A percentile compares a stretch with the other conserved stretches of the same genome.
Conservation (phyloP, 495 filamentous ascomycete genomes). For the Aspergillus ostianus region DNA sequence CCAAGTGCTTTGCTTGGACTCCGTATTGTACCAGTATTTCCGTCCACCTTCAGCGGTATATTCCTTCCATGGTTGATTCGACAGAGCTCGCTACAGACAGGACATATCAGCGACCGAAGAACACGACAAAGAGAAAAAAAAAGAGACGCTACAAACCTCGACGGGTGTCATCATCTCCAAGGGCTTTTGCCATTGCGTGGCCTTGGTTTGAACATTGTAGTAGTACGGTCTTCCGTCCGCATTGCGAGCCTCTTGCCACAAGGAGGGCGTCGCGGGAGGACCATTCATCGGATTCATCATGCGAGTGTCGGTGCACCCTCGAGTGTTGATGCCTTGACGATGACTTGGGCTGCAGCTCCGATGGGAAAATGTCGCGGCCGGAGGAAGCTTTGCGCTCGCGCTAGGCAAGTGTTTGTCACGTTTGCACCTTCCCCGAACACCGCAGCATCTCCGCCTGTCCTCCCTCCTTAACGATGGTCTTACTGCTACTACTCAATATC, state of each 20-base stretch:
- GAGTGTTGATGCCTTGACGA: neutral
- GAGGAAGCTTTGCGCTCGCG: constrained; percentile 7
- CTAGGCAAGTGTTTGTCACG: constrained; percentile 29
- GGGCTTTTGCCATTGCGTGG: constrained; percentile 92
- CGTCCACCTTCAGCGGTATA: constrained; percentile 81
- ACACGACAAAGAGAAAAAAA: neutral
- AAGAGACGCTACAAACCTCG: constrained; percentile 59
- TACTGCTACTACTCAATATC: neutral
- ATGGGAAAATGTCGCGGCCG: constrained; percentile 2
- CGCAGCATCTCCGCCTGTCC: constrained; percentile 10
- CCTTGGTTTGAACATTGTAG: constrained; percentile 82
- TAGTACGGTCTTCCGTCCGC: constrained; percentile 89
- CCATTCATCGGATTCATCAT: constrained; percentile 65
- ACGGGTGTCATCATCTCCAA: constrained; percentile 81
- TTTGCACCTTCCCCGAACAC: constrained; percentile 26
- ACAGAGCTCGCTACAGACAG: constrained; percentile 64
- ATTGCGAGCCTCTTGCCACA: constrained; percentile 84
- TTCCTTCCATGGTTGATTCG: constrained; percentile 89
- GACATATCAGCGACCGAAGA: neutral
- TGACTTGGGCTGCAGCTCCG: neutral
- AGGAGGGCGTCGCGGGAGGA: constrained; percentile 49
- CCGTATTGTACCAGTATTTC: constrained; percentile 92
- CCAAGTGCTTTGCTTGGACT: constrained; percentile 92
- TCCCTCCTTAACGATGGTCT: neutral
- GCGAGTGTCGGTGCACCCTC: constrained; percentile 9